These are phyloP conservation scores for Avicennia marina DNA, from an alignment of 257 asterid genomes.

Conservation along the genomic window DNA sequence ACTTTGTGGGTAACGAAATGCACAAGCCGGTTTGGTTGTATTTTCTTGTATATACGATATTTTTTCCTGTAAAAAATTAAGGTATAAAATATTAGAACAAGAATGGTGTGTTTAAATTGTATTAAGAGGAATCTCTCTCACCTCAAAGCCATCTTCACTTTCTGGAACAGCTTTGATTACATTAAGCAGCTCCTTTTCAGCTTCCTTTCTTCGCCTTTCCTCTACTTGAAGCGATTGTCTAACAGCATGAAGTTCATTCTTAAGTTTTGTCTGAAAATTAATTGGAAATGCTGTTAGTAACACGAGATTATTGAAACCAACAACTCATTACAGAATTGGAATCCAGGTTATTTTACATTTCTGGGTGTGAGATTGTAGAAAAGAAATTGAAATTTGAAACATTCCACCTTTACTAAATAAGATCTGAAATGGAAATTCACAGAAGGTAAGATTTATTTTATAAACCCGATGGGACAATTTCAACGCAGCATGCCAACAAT, in stretches of 20 bases:
- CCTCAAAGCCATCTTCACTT: conserved; percentile 89
- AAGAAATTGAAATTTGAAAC: conserved; percentile 1
- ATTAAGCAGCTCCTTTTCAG: conserved; percentile 63
- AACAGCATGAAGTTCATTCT: conserved; percentile 46
- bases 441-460: not conserved
- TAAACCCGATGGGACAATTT: not conserved
- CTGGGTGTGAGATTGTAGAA: not conserved
- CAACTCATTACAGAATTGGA: conserved; percentile 9
- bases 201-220: conserved; percentile 69
- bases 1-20: conserved; percentile 26
- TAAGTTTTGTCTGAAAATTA: conserved; percentile 40
- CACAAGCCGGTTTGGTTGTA: conserved; percentile 38
- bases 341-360: not conserved
- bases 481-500: conserved; percentile 9
- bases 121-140: conserved; percentile 19
- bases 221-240: conserved; percentile 51
- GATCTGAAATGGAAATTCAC: not conserved
- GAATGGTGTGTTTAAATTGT: conserved; percentile 1
- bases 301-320: conserved; percentile 12
- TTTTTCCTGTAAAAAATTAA: conserved; percentile 57
- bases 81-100: conserved; percentile 9
- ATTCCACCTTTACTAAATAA: not conserved
- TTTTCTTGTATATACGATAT: conserved; percentile 49
- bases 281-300: conserved; percentile 11
- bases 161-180: conserved; percentile 63